phyloP scores from a whole-genome alignment of 371 early-diverging fungal species.

The Vairimorpha apis region DNA sequence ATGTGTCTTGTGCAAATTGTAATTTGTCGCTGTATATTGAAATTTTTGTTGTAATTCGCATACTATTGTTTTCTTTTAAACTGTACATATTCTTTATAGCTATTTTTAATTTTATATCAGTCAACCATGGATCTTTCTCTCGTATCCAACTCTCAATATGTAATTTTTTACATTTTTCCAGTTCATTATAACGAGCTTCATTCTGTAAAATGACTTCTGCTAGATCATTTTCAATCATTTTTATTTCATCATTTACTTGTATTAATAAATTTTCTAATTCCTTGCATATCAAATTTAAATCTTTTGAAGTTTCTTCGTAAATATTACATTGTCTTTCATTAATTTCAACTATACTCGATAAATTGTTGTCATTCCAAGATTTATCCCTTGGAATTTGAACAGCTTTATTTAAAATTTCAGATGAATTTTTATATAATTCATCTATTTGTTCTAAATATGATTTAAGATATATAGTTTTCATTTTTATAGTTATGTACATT shows the following conservation, averaged over 20 bases:
- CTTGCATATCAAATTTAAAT: conserved; percentile 10
- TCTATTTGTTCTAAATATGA: conserved; percentile 26
- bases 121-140: conserved; percentile 48
- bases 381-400: conserved; percentile 46
- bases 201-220: conserved; percentile 7
- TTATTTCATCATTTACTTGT: conserved; percentile 26
- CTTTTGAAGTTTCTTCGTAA: conserved; percentile 9
- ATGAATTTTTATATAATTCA: conserved; percentile 13
- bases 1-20: neutral
- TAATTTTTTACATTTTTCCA: conserved; percentile 17
- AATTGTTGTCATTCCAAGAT: conserved; percentile 39
- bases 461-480: conserved; percentile 32
- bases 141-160: conserved; percentile 35
- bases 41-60: neutral
- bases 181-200: neutral
- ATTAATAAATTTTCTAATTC: conserved; percentile 31
- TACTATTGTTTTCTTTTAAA: conserved; percentile 10
- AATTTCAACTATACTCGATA: conserved; percentile 38
- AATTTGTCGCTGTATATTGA: conserved; percentile 12
- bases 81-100: conserved; percentile 40
- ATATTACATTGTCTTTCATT: conserved; percentile 25
- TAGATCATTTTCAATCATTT: conserved; percentile 27
- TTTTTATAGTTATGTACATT: conserved; percentile 21
- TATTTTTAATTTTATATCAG: conserved; percentile 35
- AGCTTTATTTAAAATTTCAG: conserved; percentile 38